Percentiles rank a stretch among this genome's conserved stretches.
These are phyloP conservation scores for Gracilariopsis chorda DNA, from an alignment of 23 red algal species.

Conservation along the genomic window DNA sequence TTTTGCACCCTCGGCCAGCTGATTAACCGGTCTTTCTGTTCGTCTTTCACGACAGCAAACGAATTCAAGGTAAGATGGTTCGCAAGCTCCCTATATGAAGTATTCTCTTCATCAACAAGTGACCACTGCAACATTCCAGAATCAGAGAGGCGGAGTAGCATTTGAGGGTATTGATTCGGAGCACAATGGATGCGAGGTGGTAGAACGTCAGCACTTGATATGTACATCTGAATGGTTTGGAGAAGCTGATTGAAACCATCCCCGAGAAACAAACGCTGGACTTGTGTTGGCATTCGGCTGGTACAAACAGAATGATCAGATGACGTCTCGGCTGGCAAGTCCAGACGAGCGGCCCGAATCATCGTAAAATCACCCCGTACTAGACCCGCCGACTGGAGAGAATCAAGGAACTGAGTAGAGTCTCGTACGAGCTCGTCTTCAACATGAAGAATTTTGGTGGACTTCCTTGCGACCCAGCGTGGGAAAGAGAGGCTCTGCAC, in stretches of 20 bases:
- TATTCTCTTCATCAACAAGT: background rate
- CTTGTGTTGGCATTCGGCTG: background rate
- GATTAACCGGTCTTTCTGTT: background rate
- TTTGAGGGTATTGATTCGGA: background rate
- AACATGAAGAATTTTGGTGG: too few relatives aligned
- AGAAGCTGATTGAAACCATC: background rate
- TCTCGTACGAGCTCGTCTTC: too few relatives aligned
- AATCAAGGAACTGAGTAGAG: too few relatives aligned
- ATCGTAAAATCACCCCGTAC: too few relatives aligned
- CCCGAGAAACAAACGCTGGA: background rate
- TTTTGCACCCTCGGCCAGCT: constrained; percentile 15
- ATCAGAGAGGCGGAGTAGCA: background rate
- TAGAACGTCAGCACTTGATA: background rate
- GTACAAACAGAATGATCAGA: too few relatives aligned
- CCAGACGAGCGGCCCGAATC: too few relatives aligned
- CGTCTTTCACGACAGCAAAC: background rate
- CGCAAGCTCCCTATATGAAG: background rate
- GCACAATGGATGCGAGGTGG: background rate
- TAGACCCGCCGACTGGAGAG: too few relatives aligned
- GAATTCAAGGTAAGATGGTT: background rate
- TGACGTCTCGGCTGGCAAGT: too few relatives aligned
- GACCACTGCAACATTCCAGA: constrained; percentile 11
- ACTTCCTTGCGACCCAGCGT: too few relatives aligned
- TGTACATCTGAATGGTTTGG: background rate
- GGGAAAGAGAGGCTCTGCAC: too few relatives aligned